Percentiles rank a stretch among this genome's conserved stretches.
Conservation (phyloP, 2,329 filamentous ascomycete genomes). For the Cladobotryum mycophilum region DNA sequence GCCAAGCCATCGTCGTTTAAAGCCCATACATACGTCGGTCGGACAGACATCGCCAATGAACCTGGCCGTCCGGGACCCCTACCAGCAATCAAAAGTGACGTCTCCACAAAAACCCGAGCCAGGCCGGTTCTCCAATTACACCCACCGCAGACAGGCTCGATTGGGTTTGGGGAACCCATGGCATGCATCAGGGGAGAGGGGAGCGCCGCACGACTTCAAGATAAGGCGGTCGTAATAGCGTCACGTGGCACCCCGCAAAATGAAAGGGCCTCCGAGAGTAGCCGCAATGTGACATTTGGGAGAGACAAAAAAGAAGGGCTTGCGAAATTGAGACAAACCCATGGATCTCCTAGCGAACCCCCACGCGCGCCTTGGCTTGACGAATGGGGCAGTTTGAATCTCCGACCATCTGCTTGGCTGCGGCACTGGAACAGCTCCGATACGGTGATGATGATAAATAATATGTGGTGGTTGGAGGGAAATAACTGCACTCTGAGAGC, state of each 20-base stretch:
- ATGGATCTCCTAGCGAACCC: background rate
- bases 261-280: constrained; percentile 18
- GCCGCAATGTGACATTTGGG: constrained; percentile 11
- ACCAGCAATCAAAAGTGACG: background rate
- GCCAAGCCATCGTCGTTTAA: no score
- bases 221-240: constrained; percentile 4
- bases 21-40: no score
- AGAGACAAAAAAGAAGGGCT: background rate
- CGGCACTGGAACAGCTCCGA: constrained; percentile 17
- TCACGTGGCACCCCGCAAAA: constrained; percentile 19
- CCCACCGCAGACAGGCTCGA: background rate
- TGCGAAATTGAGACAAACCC: no score
- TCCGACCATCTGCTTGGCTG: background rate
- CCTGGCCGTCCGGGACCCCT: no score
- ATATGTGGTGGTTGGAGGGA: background rate
- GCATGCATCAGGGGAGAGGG: background rate
- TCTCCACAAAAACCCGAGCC: constrained; percentile 11
- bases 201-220: background rate
- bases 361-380: background rate
- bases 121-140: constrained; percentile 11
- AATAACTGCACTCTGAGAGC: no score
- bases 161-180: background rate
- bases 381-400: background rate
- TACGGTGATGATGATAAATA: constrained; percentile 9
- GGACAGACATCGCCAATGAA: no score